Percentiles rank a stretch among this genome's conserved stretches.
Conservation (phyloP, 129 eudicot genomes). For the Chrysanthemum seticuspe region DNA sequence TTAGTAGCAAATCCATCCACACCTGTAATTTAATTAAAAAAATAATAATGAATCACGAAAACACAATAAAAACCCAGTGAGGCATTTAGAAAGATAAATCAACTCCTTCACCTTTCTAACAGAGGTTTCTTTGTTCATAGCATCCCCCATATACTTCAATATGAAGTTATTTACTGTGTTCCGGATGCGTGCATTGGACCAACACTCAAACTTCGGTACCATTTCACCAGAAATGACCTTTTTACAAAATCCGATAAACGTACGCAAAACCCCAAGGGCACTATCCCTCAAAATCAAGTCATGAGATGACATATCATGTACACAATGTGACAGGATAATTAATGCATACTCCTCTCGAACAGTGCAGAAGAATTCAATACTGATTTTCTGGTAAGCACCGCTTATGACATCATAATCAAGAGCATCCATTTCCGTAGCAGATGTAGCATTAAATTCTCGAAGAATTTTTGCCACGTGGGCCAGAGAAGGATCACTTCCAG, state of each 20-base stretch:
- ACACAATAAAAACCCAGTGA: not conserved
- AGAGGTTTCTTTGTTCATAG: constrained; percentile 64
- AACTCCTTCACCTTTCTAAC: constrained; percentile 52
- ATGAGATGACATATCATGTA: constrained; percentile 82
- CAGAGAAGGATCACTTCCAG: constrained; percentile 54
- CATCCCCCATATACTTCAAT: constrained; percentile 82
- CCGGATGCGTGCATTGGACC: constrained; percentile 50
- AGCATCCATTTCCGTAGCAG: constrained; percentile 61
- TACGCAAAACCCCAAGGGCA: constrained; percentile 58
- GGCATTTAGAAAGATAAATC: not conserved
- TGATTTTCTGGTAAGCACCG: constrained; percentile 65
- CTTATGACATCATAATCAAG: constrained; percentile 78
- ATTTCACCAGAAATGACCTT: constrained; percentile 40
- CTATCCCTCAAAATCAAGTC: constrained; percentile 75
- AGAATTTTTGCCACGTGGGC: constrained; percentile 62
- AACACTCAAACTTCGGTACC: constrained; percentile 26
- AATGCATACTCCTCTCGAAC: constrained; percentile 55
- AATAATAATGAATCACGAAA: not conserved
- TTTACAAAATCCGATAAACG: constrained; percentile 62
- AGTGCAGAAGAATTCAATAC: constrained; percentile 45
- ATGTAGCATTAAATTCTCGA: constrained; percentile 67
- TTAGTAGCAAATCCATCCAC: constrained; percentile 85
- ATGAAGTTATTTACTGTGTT: constrained; percentile 52
- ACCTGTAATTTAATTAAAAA: constrained; percentile 42
- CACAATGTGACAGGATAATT: constrained; percentile 70